Base-by-base conservation (phyloP, 371 early-diverging fungal species). In the Fennellomyces sp. region DNA sequence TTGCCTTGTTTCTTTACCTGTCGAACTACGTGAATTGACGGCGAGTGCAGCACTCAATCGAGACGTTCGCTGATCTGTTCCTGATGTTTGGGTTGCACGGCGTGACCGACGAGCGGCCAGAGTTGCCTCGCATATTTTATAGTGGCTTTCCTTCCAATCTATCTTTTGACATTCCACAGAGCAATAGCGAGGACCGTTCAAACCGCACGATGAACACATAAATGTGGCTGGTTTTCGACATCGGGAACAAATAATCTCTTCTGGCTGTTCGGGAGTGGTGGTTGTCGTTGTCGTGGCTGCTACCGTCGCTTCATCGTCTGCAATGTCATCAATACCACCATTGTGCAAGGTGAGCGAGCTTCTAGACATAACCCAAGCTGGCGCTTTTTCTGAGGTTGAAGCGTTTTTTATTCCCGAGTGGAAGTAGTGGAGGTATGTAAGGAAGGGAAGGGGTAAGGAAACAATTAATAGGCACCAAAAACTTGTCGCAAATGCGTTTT, bases 301-400 rank as follows among this genome's bases (percentile, higher is more conserved):
- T 45, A 45, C 45, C 4, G 45, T 50, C 89, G 96, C 12, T 95
- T 97, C 65, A 58, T 96, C 25, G 68, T 83, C 31, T 92, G 78
- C 69, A 78, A 86, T 42, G 60, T 88, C 26, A 77, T 87, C 7
- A n/a, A n/a, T n/a, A n/a, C n/a, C n/a, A 80, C 90, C 21, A 64
- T 72, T 26, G 11, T 45, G 45, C 23, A 45, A 45, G 23, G 45
- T 45, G 21, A 45, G 21, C 5, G 45, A 45, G n/a, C 45, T 45
- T 45, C 45, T 45, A 21, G 45, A 45, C 45, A 45, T 45, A 45
- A 45, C 45, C n/a, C n/a, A n/a, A n/a, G n/a, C n/a, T n/a, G n/a
- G n/a, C n/a, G n/a, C n/a, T n/a, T n/a, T n/a, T n/a, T n/a, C n/a
- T n/a, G n/a, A n/a, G n/a, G n/a, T n/a, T n/a, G n/a, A n/a, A n/a